Conservation (phyloP, 2,329 filamentous ascomycete genomes). For the Microcyclosporella mali region DNA sequence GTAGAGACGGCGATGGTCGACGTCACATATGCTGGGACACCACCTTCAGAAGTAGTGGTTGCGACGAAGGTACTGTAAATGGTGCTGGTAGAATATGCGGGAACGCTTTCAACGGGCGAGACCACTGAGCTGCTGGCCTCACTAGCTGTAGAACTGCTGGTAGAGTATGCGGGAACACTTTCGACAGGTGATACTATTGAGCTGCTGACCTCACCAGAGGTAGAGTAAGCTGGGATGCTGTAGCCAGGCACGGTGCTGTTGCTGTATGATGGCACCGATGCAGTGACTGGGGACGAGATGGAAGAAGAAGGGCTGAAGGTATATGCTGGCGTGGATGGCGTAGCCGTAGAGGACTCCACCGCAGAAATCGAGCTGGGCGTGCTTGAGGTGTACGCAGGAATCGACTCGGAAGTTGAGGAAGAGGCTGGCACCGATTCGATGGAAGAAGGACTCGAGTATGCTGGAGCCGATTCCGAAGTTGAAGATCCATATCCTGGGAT, state of each 20-base stretch:
- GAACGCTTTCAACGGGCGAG: slow-evolving; percentile 13
- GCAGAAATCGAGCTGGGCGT: neutral
- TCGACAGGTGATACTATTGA: slow-evolving; percentile 11
- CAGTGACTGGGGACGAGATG: neutral
- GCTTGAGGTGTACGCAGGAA: neutral
- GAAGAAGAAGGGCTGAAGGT: slow-evolving; percentile 8
- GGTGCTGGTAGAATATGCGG: slow-evolving; percentile 15
- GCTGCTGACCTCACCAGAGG: neutral
- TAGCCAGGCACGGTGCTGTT: neutral
- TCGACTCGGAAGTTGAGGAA: neutral
- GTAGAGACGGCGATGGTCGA: slow-evolving; percentile 35
- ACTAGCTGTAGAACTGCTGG: neutral
- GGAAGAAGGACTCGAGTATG: slow-evolving; percentile 6
- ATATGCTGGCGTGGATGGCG: neutral
- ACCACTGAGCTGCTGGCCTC: neutral
- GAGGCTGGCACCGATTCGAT: neutral
- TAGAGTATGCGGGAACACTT: slow-evolving; percentile 11
- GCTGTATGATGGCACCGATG: neutral
- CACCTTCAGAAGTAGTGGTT: slow-evolving; percentile 22
- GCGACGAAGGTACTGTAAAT: slow-evolving; percentile 18
- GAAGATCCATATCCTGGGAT: neutral
- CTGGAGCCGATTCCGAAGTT: neutral
- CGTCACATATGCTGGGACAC: slow-evolving; percentile 29
- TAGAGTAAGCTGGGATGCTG: slow-evolving; percentile 1
- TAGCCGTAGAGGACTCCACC: neutral